Evolutionary conservation across 805 yeast species (phyloP).

Genomic region (Hanseniaspora singularis): DNA sequence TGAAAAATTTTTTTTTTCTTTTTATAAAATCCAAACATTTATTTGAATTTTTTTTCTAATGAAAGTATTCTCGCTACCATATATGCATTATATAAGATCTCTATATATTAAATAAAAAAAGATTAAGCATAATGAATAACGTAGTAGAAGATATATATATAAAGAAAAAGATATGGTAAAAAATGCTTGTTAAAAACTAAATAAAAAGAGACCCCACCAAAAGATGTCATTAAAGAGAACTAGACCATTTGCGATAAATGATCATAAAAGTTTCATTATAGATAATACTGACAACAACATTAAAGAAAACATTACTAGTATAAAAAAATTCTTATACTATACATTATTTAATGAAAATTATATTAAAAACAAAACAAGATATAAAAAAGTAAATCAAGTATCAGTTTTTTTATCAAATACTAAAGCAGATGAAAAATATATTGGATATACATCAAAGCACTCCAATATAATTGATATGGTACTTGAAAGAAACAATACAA

Average conservation of each 20-base stretch:
- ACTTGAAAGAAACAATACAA: neutral
- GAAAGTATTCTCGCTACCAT: too few relatives aligned
- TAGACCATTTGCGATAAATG: neutral
- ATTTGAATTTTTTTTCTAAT: too few relatives aligned
- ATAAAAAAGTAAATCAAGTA: neutral
- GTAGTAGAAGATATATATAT: too few relatives aligned
- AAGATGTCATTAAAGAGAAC: neutral
- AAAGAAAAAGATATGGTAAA: too few relatives aligned
- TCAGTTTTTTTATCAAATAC: conserved; percentile 3
- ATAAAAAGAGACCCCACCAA: too few relatives aligned
- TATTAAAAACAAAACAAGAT: conserved; percentile 8
- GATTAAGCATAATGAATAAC: too few relatives aligned
- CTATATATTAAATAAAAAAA: too few relatives aligned
- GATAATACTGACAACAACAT: conserved; percentile 2
- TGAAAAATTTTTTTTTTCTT: too few relatives aligned
- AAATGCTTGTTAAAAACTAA: too few relatives aligned
- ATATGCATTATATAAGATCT: too few relatives aligned
- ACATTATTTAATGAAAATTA: conserved; percentile 4
- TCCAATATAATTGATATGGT: neutral
- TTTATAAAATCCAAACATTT: too few relatives aligned
- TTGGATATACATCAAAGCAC: neutral
- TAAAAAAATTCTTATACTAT: conserved; percentile 5
- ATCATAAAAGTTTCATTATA: conserved; percentile 8
- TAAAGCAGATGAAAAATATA: neutral
- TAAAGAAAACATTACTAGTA: neutral